A percentile compares a stretch with the other conserved stretches of the same genome.
These are phyloP conservation scores for Tricholoma bakamatsutake DNA, from an alignment of 768 basidiomycete species.

Conservation along the genomic window DNA sequence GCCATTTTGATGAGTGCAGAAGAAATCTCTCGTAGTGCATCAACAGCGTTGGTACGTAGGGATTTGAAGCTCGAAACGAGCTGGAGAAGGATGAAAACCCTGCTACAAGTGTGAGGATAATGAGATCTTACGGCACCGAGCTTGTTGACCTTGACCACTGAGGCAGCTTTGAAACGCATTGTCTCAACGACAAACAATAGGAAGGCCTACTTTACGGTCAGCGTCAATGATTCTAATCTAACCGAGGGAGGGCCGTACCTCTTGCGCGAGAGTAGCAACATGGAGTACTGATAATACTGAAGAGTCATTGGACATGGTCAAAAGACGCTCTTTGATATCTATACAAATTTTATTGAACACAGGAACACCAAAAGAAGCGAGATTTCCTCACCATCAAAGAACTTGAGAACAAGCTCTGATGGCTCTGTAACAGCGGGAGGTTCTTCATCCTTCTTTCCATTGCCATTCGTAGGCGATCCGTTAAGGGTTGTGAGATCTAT, in stretches of 20 bases:
- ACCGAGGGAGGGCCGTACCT: constrained; percentile 35
- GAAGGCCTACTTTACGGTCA: constrained; percentile 49
- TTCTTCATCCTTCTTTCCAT: constrained; percentile 67
- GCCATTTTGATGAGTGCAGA: constrained; percentile 40
- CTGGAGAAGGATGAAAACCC: constrained; percentile 28
- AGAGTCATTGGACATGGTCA: constrained; percentile 31
- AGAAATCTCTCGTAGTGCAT: constrained; percentile 55
- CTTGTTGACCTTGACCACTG: constrained; percentile 68
- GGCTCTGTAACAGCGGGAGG: constrained; percentile 59
- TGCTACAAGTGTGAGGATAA: neutral
- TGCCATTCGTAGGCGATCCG: constrained; percentile 34
- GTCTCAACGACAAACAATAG: constrained; percentile 67
- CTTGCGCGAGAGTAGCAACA: constrained; percentile 67
- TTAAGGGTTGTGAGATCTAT: constrained; percentile 44
- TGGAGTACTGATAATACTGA: constrained; percentile 61
- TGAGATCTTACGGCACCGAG: constrained; percentile 53
- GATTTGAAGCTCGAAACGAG: constrained; percentile 62
- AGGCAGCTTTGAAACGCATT: constrained; percentile 63
- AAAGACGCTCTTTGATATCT: constrained; percentile 57
- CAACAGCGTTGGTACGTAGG: constrained; percentile 47
- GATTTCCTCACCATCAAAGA: constrained; percentile 53
- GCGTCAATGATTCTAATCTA: neutral
- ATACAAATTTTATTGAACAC: neutral
- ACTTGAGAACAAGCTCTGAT: constrained; percentile 45
- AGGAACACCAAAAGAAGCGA: neutral